These are phyloP conservation scores for Diaporthe destruens DNA, from an alignment of 2,329 filamentous ascomycete genomes.

Conservation along the genomic window DNA sequence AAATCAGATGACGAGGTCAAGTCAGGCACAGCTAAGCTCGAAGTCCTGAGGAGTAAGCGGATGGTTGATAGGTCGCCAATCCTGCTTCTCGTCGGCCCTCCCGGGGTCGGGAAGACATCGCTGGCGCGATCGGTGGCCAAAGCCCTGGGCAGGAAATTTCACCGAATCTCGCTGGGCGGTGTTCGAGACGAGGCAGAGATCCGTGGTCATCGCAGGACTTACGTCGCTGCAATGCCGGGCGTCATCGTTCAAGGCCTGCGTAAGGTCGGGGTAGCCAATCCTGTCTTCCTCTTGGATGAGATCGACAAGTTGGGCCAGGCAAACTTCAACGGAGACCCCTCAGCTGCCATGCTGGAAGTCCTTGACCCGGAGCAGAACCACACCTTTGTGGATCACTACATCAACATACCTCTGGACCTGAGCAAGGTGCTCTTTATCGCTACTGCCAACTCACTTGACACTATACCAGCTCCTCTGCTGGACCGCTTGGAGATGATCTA, in stretches of 20 bases:
- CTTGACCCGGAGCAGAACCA: constrained; percentile 97
- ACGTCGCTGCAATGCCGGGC: constrained; percentile 99
- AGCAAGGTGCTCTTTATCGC: constrained; percentile 98
- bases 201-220: constrained; percentile 91
- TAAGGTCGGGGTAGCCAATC: constrained; percentile 95
- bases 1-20: constrained; percentile 53
- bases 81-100: constrained; percentile 90
- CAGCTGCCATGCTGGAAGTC: constrained; percentile 97
- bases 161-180: constrained; percentile 95
- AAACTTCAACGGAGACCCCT: constrained; percentile 95
- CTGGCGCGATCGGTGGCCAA: constrained; percentile 93
- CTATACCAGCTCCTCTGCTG: constrained; percentile 91
- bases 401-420: constrained; percentile 94
- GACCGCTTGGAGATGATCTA: constrained; percentile 98
- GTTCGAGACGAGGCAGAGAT: constrained; percentile 98
- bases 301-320: constrained; percentile 96
- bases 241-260: constrained; percentile 92
- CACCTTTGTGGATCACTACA: constrained; percentile 94
- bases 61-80: constrained; percentile 97
- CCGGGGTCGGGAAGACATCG: constrained; percentile 96
- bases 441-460: constrained; percentile 94
- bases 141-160: constrained; percentile 93
- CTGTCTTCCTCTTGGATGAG: constrained; percentile 95
- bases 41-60: constrained; percentile 82
- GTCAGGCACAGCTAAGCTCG: constrained; percentile 72